A percentile compares a stretch with the other conserved stretches of the same genome.
phyloP scores from a whole-genome alignment of 306 rosid genomes.

The Arachis hypogaea region DNA sequence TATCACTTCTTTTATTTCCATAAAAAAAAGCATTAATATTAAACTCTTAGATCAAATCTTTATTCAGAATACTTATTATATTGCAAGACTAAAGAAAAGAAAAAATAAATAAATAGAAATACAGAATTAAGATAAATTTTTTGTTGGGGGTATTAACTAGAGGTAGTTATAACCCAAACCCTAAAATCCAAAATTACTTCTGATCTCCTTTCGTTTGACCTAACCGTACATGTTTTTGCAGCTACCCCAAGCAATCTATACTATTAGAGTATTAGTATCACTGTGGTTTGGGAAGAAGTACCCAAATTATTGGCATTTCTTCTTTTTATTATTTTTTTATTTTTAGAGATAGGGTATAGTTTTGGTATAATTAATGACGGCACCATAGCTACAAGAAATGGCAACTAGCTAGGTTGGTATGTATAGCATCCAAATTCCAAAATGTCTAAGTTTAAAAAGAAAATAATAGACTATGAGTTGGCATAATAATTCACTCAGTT shows the following conservation, averaged over 20 bases:
- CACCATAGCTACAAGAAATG: slow-evolving; percentile 20
- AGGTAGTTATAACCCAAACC: no score
- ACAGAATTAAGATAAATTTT: no score
- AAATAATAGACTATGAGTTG: not conserved
- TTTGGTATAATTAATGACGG: slow-evolving; percentile 14
- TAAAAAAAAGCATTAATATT: no score
- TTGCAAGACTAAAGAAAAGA: no score
- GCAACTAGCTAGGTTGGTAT: slow-evolving; percentile 19
- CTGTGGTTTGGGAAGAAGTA: not conserved
- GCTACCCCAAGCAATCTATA: not conserved
- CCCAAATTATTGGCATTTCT: slow-evolving; percentile 13
- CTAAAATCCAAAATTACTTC: not conserved
- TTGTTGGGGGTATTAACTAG: no score
- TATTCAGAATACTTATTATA: no score
- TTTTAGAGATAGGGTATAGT: not conserved
- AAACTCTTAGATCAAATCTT: no score
- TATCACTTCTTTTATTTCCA: no score
- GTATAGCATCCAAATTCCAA: not conserved
- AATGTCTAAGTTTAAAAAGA: not conserved
- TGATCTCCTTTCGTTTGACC: not conserved
- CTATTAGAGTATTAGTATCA: not conserved
- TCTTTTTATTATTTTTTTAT: not conserved
- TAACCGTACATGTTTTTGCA: not conserved
- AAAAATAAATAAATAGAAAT: no score
- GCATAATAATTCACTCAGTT: not conserved